phyloP scores from a whole-genome alignment of 1,139 yeast species.

The Candida labiduridarum region DNA sequence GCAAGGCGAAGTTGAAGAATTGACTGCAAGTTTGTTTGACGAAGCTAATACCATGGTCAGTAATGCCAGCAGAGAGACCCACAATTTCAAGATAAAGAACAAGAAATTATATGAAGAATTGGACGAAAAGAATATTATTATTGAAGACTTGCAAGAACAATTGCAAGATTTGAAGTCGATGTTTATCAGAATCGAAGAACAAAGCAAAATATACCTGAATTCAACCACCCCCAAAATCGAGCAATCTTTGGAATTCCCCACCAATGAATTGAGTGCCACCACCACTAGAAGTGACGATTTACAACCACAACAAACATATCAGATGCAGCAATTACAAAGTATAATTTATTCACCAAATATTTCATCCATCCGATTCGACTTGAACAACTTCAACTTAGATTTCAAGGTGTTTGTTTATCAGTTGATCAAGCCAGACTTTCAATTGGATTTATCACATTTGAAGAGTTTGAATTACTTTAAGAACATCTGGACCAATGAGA shows the following conservation, averaged over 20 bases:
- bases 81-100: constrained; percentile 55
- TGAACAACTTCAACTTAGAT: constrained; percentile 43
- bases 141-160: constrained; percentile 70
- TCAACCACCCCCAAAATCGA: constrained; percentile 16
- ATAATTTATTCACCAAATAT: constrained; percentile 55
- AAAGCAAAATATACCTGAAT: constrained; percentile 18
- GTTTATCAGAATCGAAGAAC: constrained; percentile 38
- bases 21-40: constrained; percentile 72
- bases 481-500: constrained; percentile 70
- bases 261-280: neutral
- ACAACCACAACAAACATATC: constrained; percentile 9
- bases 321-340: constrained; percentile 24
- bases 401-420: constrained; percentile 42
- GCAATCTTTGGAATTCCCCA: constrained; percentile 7
- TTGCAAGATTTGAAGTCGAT: constrained; percentile 67
- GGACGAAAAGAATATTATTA: constrained; percentile 69
- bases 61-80: constrained; percentile 63
- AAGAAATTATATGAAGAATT: constrained; percentile 64
- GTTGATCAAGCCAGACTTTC: constrained; percentile 37
- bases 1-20: constrained; percentile 73
- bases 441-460: constrained; percentile 42
- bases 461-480: constrained; percentile 66
- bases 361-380: constrained; percentile 62
- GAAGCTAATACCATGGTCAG: constrained; percentile 84
- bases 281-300: constrained; percentile 1